Conservation (phyloP, 1,284 basidiomycete genomes). For the Rhizoctonia solani region DNA sequence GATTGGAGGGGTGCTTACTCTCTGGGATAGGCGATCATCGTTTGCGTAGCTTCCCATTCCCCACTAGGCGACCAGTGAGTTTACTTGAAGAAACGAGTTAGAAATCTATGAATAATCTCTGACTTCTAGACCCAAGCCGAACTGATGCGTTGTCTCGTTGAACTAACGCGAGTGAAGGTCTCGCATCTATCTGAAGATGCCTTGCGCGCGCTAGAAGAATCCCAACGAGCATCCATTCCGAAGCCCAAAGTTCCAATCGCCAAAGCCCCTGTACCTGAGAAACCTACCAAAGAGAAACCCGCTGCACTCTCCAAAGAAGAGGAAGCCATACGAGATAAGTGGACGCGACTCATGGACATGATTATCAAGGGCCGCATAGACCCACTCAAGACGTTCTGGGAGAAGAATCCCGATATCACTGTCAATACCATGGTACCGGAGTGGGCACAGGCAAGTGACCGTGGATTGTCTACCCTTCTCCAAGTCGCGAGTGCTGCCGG, state of each 20-base stretch:
- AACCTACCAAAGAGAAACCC: conserved; percentile 58
- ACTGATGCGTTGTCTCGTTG: conserved; percentile 82
- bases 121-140: conserved; percentile 82
- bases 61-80: conserved; percentile 86
- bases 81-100: not conserved
- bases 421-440: conserved; percentile 66
- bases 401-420: conserved; percentile 67
- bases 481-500: conserved; percentile 76
- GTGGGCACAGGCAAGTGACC: conserved; percentile 58
- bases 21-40: conserved; percentile 67
- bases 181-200: conserved; percentile 86
- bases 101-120: not conserved
- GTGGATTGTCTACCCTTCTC: conserved; percentile 63
- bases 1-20: not conserved
- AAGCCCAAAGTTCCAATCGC: conserved; percentile 53
- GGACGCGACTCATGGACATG: conserved; percentile 86
- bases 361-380: conserved; percentile 82
- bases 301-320: conserved; percentile 70
- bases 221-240: conserved; percentile 79
- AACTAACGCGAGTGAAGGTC: conserved; percentile 84
- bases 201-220: conserved; percentile 83
- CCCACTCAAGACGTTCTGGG: conserved; percentile 78
- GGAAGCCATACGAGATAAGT: conserved; percentile 73
- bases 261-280: conserved; percentile 44
- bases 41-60: conserved; percentile 88